A percentile compares a stretch with the other conserved stretches of the same genome.
Conservation (phyloP, 192 early-diverging fungal species). For the Coemansia sp. region DNA sequence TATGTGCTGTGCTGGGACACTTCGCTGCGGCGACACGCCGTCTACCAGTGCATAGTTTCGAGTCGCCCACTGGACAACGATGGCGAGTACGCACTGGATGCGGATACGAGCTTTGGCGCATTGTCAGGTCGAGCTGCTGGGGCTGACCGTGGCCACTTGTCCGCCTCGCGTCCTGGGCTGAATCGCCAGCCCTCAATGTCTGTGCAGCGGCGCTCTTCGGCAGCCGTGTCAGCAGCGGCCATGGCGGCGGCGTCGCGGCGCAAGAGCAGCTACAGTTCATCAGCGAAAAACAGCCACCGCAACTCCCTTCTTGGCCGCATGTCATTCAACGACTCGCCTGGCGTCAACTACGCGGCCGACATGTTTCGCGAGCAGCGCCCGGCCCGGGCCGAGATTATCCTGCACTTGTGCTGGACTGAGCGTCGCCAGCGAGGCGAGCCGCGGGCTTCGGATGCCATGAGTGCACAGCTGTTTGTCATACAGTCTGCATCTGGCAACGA, state of each 20-base stretch:
- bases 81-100: background rate
- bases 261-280: constrained; percentile 37
- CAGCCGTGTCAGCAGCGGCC: constrained; percentile 24
- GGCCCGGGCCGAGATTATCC: constrained; percentile 40
- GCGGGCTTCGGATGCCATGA: background rate
- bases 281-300: constrained; percentile 39
- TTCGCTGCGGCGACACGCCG: constrained; percentile 14
- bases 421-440: constrained; percentile 11
- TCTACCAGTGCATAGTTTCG: constrained; percentile 32
- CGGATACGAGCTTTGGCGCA: background rate
- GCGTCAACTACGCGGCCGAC: constrained; percentile 38
- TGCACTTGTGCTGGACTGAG: constrained; percentile 42
- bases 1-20: constrained; percentile 54
- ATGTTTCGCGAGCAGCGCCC: constrained; percentile 49
- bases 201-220: constrained; percentile 47
- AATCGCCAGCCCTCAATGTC: constrained; percentile 46
- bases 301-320: constrained; percentile 47
- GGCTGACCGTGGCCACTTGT: constrained; percentile 15
- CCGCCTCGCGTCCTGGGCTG: constrained; percentile 30
- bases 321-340: constrained; percentile 53
- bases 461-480: constrained; percentile 30
- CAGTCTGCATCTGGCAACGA: constrained; percentile 29
- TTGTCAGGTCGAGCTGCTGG: background rate
- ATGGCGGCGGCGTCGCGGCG: constrained; percentile 29
- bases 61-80: constrained; percentile 13